Percentiles rank a stretch among this genome's conserved stretches.
phyloP scores from a whole-genome alignment of 441 rosid genomes.

The Aquilaria agallochum region DNA sequence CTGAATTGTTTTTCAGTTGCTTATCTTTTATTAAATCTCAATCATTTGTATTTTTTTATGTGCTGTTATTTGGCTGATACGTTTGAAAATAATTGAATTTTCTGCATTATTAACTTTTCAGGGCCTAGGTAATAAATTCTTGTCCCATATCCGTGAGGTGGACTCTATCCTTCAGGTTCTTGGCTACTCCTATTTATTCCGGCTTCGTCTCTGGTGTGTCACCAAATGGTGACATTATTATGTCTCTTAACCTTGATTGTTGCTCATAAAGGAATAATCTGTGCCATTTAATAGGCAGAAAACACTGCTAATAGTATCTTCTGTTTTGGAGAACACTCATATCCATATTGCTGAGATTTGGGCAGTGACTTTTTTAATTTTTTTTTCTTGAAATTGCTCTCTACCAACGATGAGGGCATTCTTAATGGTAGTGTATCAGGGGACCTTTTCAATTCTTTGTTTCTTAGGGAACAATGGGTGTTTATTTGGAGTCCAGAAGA shows the following conservation, averaged over 20 bases:
- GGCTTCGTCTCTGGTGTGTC: not conserved
- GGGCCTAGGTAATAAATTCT: constrained; percentile 96
- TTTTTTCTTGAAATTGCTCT: too few species aligned
- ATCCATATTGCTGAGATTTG: too few species aligned
- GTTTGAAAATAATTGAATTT: constrained; percentile 7
- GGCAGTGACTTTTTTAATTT: too few species aligned
- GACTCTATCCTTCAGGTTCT: constrained; percentile 95
- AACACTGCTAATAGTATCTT: too few species aligned
- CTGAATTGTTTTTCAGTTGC: too few species aligned
- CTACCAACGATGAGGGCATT: too few species aligned
- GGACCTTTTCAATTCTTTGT: too few species aligned
- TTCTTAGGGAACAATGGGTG: too few species aligned
- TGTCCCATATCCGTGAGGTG: constrained; percentile 89
- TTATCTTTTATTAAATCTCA: not conserved
- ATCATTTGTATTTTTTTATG: not conserved
- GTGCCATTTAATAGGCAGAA: not conserved
- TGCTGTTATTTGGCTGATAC: not conserved
- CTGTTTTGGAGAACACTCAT: too few species aligned
- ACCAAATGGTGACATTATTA: not conserved
- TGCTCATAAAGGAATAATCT: not conserved
- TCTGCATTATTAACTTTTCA: constrained; percentile 13
- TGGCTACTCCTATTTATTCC: constrained; percentile 15
- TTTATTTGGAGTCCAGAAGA: too few species aligned
- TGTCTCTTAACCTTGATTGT: not conserved
- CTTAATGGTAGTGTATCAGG: too few species aligned